These are phyloP conservation scores for Selaginella moellendorffii DNA, from an alignment of 75 land plant species.

Conservation along the genomic window DNA sequence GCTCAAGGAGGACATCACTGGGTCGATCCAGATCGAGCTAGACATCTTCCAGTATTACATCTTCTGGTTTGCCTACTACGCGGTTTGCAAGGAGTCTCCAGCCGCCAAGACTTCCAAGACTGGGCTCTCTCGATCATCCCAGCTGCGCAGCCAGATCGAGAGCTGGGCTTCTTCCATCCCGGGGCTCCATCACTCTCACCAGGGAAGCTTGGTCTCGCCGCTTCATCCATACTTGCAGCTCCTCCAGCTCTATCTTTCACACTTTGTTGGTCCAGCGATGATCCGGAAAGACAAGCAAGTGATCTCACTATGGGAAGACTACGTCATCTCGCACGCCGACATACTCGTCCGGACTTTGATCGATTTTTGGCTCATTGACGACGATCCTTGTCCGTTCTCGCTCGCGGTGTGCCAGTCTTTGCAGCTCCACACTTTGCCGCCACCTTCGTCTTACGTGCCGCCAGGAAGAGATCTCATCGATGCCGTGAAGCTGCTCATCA, in stretches of 20 bases:
- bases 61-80: constrained; percentile 97
- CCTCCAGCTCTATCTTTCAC: constrained; percentile 44
- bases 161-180: constrained; percentile 51
- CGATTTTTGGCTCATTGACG: constrained; percentile 81
- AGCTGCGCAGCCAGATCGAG: constrained; percentile 38
- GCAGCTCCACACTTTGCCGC: constrained; percentile 11
- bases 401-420: constrained; percentile 30
- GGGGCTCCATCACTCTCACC: constrained; percentile 11
- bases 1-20: constrained; percentile 31
- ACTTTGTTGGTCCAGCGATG: constrained; percentile 29
- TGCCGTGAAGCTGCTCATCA: constrained; percentile 42
- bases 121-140: constrained; percentile 12
- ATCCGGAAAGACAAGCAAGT: neutral
- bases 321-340: constrained; percentile 29
- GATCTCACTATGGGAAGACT: neutral
- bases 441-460: constrained; percentile 38
- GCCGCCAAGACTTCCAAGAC: neutral
- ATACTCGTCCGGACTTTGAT: constrained; percentile 40
- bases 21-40: constrained; percentile 41
- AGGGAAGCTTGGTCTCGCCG: constrained; percentile 22
- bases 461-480: constrained; percentile 37
- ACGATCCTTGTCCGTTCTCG: constrained; percentile 64
- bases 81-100: constrained; percentile 39
- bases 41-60: constrained; percentile 76
- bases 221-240: constrained; percentile 39